Base-by-base conservation (phyloP, 768 basidiomycete species). In the Candolleomyces aberdarensis region DNA sequence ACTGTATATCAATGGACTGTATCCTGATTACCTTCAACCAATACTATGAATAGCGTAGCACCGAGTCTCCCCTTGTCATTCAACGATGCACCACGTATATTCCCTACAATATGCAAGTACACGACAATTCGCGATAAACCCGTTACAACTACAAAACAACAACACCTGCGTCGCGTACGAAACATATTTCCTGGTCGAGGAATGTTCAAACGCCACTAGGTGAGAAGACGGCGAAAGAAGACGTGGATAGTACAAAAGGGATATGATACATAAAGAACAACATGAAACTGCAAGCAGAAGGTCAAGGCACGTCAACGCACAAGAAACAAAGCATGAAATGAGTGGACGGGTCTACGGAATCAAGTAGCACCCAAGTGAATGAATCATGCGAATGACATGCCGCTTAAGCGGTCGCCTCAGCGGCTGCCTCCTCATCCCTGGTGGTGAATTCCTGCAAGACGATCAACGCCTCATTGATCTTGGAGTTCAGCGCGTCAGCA, bases 381-480 rank as follows among this genome's bases (percentile, higher is more conserved):
- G 22, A 57, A 52, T 14, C 53, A 11, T 22, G 29, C 41, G 15
- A n/a, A 26, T 7, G 22, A 31, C 44, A 57, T 19, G 55, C 40
- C 52, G 51, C 59, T 66, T 66, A 65, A 60, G 68, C 68, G 56
- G 63, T 61, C 22, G 58, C 61, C 51, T 64, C 65, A 55, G 72
- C 48, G 40, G 39, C 32, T 39, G 46, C 54, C 14, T 63, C 71
- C 67, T 70, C 26, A 26, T 26, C 26, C 26, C 26, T 26, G 26
- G 26, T 70, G 63, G 87, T 71, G 80, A 89, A 98, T 69, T 97
- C 95, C 59, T 91, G 87, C 57, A 98, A 82, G 53, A 98, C 96
- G 60, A 80, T 72, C 63, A 98, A 83, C 36, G 96, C 96, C 80
- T 98, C 96, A 62, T 84, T 85, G 65, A 97, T 91, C 83, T 99